Conservation (phyloP, 495 filamentous ascomycete species). For the Penicillium daleae region DNA sequence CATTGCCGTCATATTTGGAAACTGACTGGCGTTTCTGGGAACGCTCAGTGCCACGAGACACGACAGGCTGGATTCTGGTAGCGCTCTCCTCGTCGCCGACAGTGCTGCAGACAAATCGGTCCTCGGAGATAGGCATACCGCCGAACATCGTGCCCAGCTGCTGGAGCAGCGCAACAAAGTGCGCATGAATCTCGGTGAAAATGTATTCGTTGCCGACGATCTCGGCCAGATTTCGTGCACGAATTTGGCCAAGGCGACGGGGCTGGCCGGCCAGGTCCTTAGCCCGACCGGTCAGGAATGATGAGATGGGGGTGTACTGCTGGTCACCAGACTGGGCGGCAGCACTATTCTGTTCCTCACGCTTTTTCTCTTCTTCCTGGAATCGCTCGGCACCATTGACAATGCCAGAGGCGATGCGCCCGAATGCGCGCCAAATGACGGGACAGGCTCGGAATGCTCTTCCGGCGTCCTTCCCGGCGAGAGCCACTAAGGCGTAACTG, state of each 20-base stretch:
- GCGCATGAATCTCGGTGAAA: constrained; percentile 82
- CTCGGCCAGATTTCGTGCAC: constrained; percentile 79
- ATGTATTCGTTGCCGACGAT: constrained; percentile 84
- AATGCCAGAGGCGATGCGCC: constrained; percentile 75
- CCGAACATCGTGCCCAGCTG: constrained; percentile 62
- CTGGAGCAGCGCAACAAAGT: constrained; percentile 74
- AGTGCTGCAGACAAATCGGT: constrained; percentile 49
- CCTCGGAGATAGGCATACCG: constrained; percentile 47
- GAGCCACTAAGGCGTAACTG: constrained; percentile 86
- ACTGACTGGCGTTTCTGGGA: constrained; percentile 24
- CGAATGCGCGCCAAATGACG: constrained; percentile 74
- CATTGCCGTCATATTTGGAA: constrained; percentile 36
- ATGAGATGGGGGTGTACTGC: constrained; percentile 60
- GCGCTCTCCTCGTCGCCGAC: constrained; percentile 37
- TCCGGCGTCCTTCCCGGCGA: constrained; percentile 70
- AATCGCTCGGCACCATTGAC: constrained; percentile 62
- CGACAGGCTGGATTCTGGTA: constrained; percentile 26
- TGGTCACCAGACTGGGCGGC: constrained; percentile 29
- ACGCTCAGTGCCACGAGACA: constrained; percentile 24
- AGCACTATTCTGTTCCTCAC: constrained; percentile 45
- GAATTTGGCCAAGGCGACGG: constrained; percentile 57
- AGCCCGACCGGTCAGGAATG: constrained; percentile 64
- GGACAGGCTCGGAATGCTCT: constrained; percentile 75
- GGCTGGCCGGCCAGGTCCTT: constrained; percentile 61
- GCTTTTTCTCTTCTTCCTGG: constrained; percentile 51